A percentile compares a stretch with the other conserved stretches of the same genome.
Conservation (phyloP, 805 yeast genomes). For the Saturnispora zaruensis region DNA sequence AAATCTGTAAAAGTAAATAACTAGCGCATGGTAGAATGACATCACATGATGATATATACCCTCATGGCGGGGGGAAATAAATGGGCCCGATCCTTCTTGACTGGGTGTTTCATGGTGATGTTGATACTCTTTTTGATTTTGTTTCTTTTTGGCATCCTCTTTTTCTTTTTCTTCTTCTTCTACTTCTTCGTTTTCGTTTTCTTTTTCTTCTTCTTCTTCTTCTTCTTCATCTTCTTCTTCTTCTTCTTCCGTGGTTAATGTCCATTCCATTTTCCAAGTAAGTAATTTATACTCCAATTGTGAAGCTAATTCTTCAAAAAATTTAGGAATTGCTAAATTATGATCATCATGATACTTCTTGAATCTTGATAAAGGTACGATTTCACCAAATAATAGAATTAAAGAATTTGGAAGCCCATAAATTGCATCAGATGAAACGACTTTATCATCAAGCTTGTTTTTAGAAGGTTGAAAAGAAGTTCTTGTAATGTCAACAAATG, state of each 20-base stretch:
- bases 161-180: neutral
- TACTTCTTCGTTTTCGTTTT: slow-evolving; percentile 7
- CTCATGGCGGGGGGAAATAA: slow-evolving; percentile 50
- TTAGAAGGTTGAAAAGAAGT: slow-evolving; percentile 32
- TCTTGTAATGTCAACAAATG: slow-evolving; percentile 37
- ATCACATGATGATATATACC: slow-evolving; percentile 73
- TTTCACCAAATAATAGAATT: slow-evolving; percentile 61
- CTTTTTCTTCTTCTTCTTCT: neutral
- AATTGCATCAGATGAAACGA: slow-evolving; percentile 67
- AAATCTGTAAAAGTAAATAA: slow-evolving; percentile 63
- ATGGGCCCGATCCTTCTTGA: slow-evolving; percentile 13
- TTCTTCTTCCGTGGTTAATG: slow-evolving; percentile 32
- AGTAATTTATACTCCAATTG: slow-evolving; percentile 43
- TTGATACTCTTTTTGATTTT: slow-evolving; percentile 1
- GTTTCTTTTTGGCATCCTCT: slow-evolving; percentile 11
- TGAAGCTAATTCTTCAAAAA: slow-evolving; percentile 27
- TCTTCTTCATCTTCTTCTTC: slow-evolving; percentile 7
- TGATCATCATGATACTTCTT: slow-evolving; percentile 43
- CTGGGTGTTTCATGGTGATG: neutral
- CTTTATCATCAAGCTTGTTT: slow-evolving; percentile 43
- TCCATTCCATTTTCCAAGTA: slow-evolving; percentile 74
- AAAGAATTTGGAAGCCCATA: slow-evolving; percentile 82
- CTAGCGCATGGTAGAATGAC: slow-evolving; percentile 67
- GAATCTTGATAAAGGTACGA: slow-evolving; percentile 56
- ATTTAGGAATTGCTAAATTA: slow-evolving; percentile 27